phyloP scores from a whole-genome alignment of 164 flowering plant species.

The Aristolochia californica region DNA sequence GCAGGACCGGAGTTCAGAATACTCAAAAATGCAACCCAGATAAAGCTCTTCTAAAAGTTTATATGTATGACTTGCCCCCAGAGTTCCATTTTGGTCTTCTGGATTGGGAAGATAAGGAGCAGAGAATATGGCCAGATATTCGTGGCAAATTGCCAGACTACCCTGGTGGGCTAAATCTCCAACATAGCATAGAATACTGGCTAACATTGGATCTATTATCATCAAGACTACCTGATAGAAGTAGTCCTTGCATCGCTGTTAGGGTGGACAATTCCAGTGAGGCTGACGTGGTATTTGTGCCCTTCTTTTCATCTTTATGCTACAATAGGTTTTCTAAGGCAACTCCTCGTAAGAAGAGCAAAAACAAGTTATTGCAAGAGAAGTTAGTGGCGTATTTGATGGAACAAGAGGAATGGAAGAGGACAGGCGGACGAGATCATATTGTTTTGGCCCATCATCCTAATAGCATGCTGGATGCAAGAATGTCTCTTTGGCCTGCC shows the following conservation, averaged over 20 bases:
- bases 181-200: constrained; percentile 95
- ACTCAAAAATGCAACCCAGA: constrained; percentile 9
- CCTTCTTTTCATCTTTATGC: constrained; percentile 84
- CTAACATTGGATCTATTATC: constrained; percentile 74
- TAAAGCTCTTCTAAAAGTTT: constrained; percentile 44
- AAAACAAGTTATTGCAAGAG: constrained; percentile 48
- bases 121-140: constrained; percentile 75
- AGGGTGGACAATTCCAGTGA: constrained; percentile 68
- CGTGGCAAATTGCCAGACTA: constrained; percentile 39
- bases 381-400: constrained; percentile 55
- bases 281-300: constrained; percentile 85
- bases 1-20: constrained; percentile 6
- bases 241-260: constrained; percentile 29
- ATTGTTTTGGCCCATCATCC: constrained; percentile 90
- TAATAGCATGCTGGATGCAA: constrained; percentile 75
- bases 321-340: constrained; percentile 58
- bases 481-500: constrained; percentile 75
- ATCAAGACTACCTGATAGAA: constrained; percentile 34
- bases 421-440: constrained; percentile 77
- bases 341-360: constrained; percentile 30
- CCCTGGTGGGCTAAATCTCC: constrained; percentile 91
- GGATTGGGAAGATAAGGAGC: constrained; percentile 50
- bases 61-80: constrained; percentile 89
- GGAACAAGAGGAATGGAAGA: constrained; percentile 66
- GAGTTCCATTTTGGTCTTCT: constrained; percentile 78